A percentile compares a stretch with the other conserved stretches of the same genome.
Conservation (phyloP, 2,329 filamentous ascomycete genomes). For the Epichloe amarillans region DNA sequence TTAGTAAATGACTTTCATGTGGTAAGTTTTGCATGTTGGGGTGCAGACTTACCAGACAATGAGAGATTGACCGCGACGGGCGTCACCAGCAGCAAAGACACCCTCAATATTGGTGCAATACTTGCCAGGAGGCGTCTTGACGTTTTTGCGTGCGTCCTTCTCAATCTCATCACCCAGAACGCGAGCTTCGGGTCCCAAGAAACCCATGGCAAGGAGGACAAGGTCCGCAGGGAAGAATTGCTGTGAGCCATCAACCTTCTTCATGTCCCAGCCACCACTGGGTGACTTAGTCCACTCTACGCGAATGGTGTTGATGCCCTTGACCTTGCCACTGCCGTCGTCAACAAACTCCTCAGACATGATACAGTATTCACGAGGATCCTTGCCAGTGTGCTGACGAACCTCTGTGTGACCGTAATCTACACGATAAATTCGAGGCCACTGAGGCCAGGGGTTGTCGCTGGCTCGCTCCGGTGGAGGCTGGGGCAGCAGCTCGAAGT, state of each 20-base stretch:
- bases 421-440: conserved; percentile 96
- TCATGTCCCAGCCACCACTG: conserved; percentile 94
- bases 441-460: conserved; percentile 97
- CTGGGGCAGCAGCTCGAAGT: conserved; percentile 91
- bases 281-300: conserved; percentile 92
- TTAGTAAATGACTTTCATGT: not conserved
- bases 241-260: conserved; percentile 84
- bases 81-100: conserved; percentile 90
- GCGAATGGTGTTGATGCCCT: conserved; percentile 89
- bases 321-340: conserved; percentile 75
- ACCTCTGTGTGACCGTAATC: conserved; percentile 96
- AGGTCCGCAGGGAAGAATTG: conserved; percentile 95
- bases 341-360: conserved; percentile 97
- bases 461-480: conserved; percentile 78
- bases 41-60: conserved; percentile 70
- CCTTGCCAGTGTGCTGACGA: conserved; percentile 89
- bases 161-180: conserved; percentile 80
- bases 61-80: conserved; percentile 82
- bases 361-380: conserved; percentile 93
- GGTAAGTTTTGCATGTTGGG: not conserved
- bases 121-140: conserved; percentile 81
- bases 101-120: conserved; percentile 81
- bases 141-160: conserved; percentile 85
- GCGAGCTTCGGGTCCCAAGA: conserved; percentile 84
- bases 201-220: conserved; percentile 91